These are phyloP conservation scores for Cladosporium sp. DNA, from an alignment of 2,329 filamentous ascomycete genomes.

Conservation along the genomic window DNA sequence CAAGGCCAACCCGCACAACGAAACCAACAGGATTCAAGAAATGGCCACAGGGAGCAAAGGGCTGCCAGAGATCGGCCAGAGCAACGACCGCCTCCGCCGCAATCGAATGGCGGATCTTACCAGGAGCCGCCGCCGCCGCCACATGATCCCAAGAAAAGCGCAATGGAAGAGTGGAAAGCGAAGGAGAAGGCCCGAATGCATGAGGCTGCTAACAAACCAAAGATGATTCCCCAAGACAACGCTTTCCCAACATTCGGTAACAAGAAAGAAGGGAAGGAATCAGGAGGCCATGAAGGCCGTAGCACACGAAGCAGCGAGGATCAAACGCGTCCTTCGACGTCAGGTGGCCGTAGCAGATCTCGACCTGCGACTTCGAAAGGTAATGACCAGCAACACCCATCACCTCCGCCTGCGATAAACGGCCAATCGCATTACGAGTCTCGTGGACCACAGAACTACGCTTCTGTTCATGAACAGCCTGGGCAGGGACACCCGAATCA, in stretches of 20 bases:
- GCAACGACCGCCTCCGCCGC: constrained; percentile 3
- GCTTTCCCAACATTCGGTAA: constrained; percentile 52
- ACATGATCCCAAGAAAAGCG: constrained; percentile 27
- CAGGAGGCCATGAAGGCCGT: constrained; percentile 23
- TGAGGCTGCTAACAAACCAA: constrained; percentile 32
- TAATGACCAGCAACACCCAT: constrained; percentile 19
- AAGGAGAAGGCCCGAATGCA: constrained; percentile 37
- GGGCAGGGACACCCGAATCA: constrained; percentile 26
- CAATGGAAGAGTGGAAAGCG: constrained; percentile 41
- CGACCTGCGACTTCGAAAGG: constrained; percentile 21
- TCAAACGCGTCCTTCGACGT: constrained; percentile 22
- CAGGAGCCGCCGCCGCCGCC: constrained; percentile 12
- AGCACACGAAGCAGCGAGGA: constrained; percentile 28
- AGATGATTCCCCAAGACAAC: constrained; percentile 44
- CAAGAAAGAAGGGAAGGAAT: constrained; percentile 33
- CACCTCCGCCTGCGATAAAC: not conserved
- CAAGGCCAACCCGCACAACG: not conserved
- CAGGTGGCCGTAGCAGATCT: constrained; percentile 13
- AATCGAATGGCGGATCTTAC: not conserved
- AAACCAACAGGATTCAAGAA: constrained; percentile 1
- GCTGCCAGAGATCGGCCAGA: not conserved
- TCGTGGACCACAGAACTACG: constrained; percentile 18
- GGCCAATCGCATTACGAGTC: constrained; percentile 5
- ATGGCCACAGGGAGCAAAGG: constrained; percentile 3
- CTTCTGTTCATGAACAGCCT: constrained; percentile 18